Evolutionary conservation across 2,329 filamentous ascomycete species (phyloP), one percentile per base, ranked within the genome.

Genomic region (Hypoxylon sp.): DNA sequence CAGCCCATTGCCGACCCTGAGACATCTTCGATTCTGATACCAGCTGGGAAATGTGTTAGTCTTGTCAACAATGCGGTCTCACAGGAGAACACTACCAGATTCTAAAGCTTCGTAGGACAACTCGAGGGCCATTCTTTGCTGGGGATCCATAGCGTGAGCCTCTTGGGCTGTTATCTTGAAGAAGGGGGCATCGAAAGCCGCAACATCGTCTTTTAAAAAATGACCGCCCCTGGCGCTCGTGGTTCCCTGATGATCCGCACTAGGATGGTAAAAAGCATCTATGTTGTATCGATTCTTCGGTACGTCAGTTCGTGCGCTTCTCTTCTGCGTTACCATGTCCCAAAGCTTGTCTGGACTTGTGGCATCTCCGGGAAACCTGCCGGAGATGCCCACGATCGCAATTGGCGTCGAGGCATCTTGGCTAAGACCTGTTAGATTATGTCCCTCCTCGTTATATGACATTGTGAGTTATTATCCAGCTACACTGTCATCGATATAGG

Each of bases 101-200:
- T 78, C 76, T 33, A 77, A 57, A 11, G 74, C 72, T 42, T 77
- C 76, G 37, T 73, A 78, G 29, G 74, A 67, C 39, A 76, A 57
- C 46, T 80, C 78, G 10, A 80, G 71, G n/a, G 76, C 65, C 56
- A 77, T 69, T 60, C 78, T 71, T 44, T 78, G 73, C 58, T 77
- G 74, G 10, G 78, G 76, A 54, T 80, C 78, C 75, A 80, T 79
- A 8, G 77, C 77, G 29, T 75, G 73, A 39, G 76, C 75, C 54
- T 73, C 73, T 46, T 78, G 73, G 5, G 72, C 73, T 13, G 75
- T 73, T 57, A 76, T 73, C 63, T 74, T 76, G 58, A 76, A 77
- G 48, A 77, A 77, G 29, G 72, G 73, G 55, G 75, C 72, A 57
- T 78, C 76, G 51, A 77, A 78, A 5, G 71, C 67, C 4, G 70